Percentiles rank a stretch among this genome's conserved stretches.
Evolutionary conservation across 306 rosid species (phyloP).

Genomic region (Cicer arietinum): DNA sequence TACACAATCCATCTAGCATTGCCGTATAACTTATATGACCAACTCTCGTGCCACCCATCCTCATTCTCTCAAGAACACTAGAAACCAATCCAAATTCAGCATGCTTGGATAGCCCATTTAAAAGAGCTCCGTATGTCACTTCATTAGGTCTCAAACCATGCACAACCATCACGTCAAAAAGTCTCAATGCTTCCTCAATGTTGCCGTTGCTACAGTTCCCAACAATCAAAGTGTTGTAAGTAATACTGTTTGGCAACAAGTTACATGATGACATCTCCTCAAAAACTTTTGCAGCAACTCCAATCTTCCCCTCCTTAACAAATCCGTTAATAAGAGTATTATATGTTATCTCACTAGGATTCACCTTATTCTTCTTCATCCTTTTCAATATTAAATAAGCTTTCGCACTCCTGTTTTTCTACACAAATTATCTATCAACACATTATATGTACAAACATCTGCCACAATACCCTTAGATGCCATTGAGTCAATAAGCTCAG

Average conservation of each 20-base stretch:
- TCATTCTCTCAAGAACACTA: constrained; percentile 61
- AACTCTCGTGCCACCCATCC: constrained; percentile 50
- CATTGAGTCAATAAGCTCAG: constrained; percentile 71
- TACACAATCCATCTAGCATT: constrained; percentile 75
- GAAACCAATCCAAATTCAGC: constrained; percentile 59
- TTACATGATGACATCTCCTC: constrained; percentile 60
- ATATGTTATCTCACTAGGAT: constrained; percentile 69
- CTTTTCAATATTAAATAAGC: constrained; percentile 71
- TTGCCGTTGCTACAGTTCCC: constrained; percentile 61
- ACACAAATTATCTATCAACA: constrained; percentile 72
- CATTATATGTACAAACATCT: constrained; percentile 74
- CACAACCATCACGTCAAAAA: constrained; percentile 65
- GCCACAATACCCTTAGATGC: constrained; percentile 70
- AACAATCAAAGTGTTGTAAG: constrained; percentile 67
- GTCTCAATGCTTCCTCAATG: constrained; percentile 61
- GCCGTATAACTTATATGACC: constrained; percentile 57
- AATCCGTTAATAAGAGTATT: constrained; percentile 76
- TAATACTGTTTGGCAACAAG: constrained; percentile 59
- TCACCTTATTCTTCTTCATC: constrained; percentile 70
- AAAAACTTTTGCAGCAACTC: constrained; percentile 68
- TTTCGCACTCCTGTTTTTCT: constrained; percentile 68
- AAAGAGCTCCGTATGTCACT: constrained; percentile 64
- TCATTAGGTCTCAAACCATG: constrained; percentile 64
- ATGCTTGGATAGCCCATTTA: constrained; percentile 66
- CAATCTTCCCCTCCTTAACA: constrained; percentile 78